phyloP scores from a whole-genome alignment of 164 flowering plant genomes.

The Vitis rotundifolia region DNA sequence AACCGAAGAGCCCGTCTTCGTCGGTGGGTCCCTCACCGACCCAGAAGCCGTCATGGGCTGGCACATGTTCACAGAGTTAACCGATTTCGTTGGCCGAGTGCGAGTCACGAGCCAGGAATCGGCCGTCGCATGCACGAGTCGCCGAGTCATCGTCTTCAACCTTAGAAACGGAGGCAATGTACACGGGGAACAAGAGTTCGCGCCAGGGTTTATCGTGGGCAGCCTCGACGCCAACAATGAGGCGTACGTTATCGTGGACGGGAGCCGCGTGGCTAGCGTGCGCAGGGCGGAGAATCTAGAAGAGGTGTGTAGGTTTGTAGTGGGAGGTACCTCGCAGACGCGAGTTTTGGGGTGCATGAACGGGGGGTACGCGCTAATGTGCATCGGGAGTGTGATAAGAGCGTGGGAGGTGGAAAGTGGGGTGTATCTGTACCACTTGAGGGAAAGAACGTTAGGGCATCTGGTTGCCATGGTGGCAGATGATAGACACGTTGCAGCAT shows the following conservation, averaged over 20 bases:
- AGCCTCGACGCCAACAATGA: constrained; percentile 45
- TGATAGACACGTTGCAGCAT: constrained; percentile 66
- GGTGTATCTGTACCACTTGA: constrained; percentile 29
- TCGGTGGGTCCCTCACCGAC: constrained; percentile 78
- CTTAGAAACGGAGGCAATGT: constrained; percentile 34
- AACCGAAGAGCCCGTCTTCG: constrained; percentile 53
- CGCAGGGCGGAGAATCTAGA: constrained; percentile 45
- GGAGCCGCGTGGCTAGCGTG: constrained; percentile 49
- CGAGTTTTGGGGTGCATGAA: constrained; percentile 66
- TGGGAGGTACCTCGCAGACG: constrained; percentile 24
- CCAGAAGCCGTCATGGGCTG: constrained; percentile 79
- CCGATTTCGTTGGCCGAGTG: constrained; percentile 63
- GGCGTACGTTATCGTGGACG: constrained; percentile 42
- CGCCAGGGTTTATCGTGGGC: constrained; percentile 41
- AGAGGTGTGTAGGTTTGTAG: constrained; percentile 54
- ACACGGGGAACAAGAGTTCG: constrained; percentile 32
- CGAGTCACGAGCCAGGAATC: constrained; percentile 37
- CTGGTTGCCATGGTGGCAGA: constrained; percentile 47
- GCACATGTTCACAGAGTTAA: constrained; percentile 60
- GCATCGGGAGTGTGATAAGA: constrained; percentile 47
- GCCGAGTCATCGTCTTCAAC: constrained; percentile 43
- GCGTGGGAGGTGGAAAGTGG: constrained; percentile 64
- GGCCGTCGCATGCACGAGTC: constrained; percentile 68
- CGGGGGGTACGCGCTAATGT: constrained; percentile 53
- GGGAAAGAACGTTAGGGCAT: constrained; percentile 46